phyloP scores from a whole-genome alignment of 352 stramenopile genomes.

The Phytophthora constricta region DNA sequence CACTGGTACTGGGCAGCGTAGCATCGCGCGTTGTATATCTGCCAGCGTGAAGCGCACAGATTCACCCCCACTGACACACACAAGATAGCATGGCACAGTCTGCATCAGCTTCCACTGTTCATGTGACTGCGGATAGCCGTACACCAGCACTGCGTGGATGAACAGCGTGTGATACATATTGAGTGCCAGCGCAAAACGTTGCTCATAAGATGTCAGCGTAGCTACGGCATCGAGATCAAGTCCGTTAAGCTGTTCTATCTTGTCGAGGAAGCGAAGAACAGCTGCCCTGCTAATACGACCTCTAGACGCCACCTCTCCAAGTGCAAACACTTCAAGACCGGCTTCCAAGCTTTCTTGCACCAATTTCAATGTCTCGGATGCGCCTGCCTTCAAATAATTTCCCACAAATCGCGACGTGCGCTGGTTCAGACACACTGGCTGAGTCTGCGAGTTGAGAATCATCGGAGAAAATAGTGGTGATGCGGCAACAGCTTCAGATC shows the following conservation, averaged over 20 bases:
- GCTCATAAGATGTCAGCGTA: conserved; percentile 28
- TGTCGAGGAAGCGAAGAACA: conserved; percentile 55
- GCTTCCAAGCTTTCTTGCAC: conserved; percentile 34
- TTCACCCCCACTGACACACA: conserved; percentile 20
- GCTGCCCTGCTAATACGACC: conserved; percentile 23
- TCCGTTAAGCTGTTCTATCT: conserved; percentile 54
- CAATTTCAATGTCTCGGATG: conserved; percentile 10
- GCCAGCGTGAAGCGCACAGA: conserved; percentile 66
- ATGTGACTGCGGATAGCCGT: conserved; percentile 56
- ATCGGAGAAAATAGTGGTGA: conserved; percentile 24
- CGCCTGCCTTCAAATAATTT: neutral
- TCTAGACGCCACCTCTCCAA: conserved; percentile 24
- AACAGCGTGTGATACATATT: conserved; percentile 92
- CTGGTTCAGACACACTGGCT: conserved; percentile 65
- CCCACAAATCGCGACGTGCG: conserved; percentile 37
- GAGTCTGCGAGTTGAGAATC: conserved; percentile 35
- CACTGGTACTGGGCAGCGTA: conserved; percentile 59
- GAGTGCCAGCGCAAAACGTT: conserved; percentile 78
- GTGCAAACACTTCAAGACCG: conserved; percentile 41
- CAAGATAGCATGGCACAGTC: conserved; percentile 53
- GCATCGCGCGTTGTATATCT: conserved; percentile 88
- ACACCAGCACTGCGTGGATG: conserved; percentile 71
- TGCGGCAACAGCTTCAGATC: conserved; percentile 20
- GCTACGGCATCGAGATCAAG: conserved; percentile 38
- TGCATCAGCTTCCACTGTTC: conserved; percentile 83